Percentiles rank a stretch among this genome's conserved stretches.
Conservation (phyloP, 1,139 yeast species). For the Hemisphaericaspora lyxosophila region DNA sequence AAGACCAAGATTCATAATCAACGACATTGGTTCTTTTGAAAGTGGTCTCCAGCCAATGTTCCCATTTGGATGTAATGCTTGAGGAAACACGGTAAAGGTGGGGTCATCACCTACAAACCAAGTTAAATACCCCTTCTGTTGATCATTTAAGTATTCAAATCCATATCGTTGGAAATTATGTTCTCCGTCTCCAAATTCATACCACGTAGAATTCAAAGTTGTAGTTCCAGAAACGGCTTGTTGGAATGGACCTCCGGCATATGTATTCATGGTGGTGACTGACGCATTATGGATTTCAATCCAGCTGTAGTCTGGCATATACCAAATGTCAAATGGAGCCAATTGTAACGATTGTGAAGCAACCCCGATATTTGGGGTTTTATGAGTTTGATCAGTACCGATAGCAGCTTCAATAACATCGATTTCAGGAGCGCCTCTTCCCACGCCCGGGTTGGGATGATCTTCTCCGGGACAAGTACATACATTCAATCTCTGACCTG, state of each 20-base stretch:
- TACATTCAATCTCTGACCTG: conserved; percentile 68
- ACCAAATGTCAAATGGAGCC: conserved; percentile 89
- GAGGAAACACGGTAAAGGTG: conserved; percentile 60
- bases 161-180: conserved; percentile 69
- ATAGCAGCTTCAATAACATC: conserved; percentile 80
- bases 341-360: conserved; percentile 82
- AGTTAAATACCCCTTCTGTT: conserved; percentile 65
- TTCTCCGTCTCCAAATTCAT: conserved; percentile 51
- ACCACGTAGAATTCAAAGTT: conserved; percentile 73
- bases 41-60: conserved; percentile 74
- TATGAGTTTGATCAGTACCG: conserved; percentile 30
- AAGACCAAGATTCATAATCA: conserved; percentile 74
- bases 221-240: conserved; percentile 81
- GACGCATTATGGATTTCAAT: conserved; percentile 61
- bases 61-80: conserved; percentile 78
- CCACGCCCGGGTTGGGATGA: conserved; percentile 77
- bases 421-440: conserved; percentile 90
- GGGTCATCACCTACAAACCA: conserved; percentile 81
- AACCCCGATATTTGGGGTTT: conserved; percentile 48
- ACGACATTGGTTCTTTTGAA: conserved; percentile 86
- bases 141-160: conserved; percentile 72
- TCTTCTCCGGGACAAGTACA: conserved; percentile 78
- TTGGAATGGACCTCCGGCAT: conserved; percentile 83
- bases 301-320: conserved; percentile 74
- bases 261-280: conserved; percentile 69